Conservation (phyloP, 2,329 filamentous ascomycete species). For the Fusarium miscanthi region DNA sequence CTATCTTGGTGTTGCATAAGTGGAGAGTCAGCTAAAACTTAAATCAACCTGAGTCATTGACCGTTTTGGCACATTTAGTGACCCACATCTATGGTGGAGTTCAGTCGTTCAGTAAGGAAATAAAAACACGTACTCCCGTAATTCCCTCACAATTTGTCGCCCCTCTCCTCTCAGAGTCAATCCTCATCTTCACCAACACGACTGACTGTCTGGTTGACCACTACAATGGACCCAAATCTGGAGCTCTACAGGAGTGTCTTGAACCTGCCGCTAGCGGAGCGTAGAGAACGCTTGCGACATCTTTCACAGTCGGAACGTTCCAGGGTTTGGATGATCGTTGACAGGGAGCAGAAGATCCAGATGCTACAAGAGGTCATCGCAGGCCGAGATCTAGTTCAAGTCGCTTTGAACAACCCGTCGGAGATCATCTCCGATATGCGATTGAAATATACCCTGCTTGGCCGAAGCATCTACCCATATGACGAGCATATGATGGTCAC, state of each 20-base stretch:
- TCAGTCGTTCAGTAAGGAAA: no score
- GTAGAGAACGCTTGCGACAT: conserved; percentile 3
- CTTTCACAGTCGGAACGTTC: not conserved
- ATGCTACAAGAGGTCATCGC: conserved; percentile 6
- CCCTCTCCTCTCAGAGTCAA: not conserved
- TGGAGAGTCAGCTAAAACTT: not conserved
- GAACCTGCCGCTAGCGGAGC: not conserved
- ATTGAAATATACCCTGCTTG: conserved; percentile 15
- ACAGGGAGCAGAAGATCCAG: not conserved
- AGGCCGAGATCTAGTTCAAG: conserved; percentile 20
- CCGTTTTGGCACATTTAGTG: not conserved
- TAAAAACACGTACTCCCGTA: not conserved
- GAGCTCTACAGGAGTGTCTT: conserved; percentile 18
- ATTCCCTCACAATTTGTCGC: not conserved
- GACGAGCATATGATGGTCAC: conserved; percentile 7
- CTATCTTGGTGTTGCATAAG: no score
- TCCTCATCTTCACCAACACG: not conserved
- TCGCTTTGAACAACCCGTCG: conserved; percentile 10
- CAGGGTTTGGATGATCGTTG: conserved; percentile 1
- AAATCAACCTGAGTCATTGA: not conserved
- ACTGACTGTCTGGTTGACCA: not conserved
- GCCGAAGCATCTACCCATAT: not conserved
- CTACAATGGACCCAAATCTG: conserved; percentile 14
- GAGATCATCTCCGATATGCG: not conserved
- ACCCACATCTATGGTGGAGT: no score